Base-by-base conservation (phyloP, 805 yeast species). In the Lachancea cidri region DNA sequence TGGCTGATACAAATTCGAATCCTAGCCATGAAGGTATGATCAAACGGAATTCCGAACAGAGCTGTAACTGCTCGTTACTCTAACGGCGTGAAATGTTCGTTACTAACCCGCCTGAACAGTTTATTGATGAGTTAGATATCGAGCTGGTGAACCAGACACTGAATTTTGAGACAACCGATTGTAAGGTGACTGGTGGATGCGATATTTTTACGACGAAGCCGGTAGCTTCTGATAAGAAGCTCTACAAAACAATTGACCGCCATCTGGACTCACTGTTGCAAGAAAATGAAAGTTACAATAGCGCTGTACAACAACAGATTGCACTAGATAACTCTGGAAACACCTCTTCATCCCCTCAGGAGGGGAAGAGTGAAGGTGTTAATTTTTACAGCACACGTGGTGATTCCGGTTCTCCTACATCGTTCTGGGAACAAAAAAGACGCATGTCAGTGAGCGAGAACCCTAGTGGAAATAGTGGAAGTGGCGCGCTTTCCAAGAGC, bases 171-270 rank as follows among this genome's bases (percentile, higher is more conserved):
- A 79, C 88, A 3, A 71, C 77, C 1, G 94, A 84, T 51, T 77
- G 84, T 55, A 81, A 74, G 51, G 79, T 93, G 30, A 76, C 77
- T 42, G 98, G 97, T 9, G 88, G 95, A 18, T 82, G 96, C 59
- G 98, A 93, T 58, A 73, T 93, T 36, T 93, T 87, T 57, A 86
- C 98, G 1, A 93, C 98, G 2, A 93, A 91, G 56, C 88, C 96
- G 1, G 86, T 89, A 17, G 86, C 93, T 1, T 74, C 91, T 1
- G 98, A 93, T 63, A 75, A 88, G 52, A 89, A 89, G 63, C 73
- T 91, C 20, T 87, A 85, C 69, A 86, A 87, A 62, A 79, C 89
- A 0, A 79, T 93, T 33, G 97, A 88, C 58, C 79, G 82, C 50
- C 91, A 86, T 55, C 72, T 86, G 43, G 84, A 82, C 45, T 61